Conservation (phyloP, 768 basidiomycete species). For the Rhodosporidiobolus sp. region DNA sequence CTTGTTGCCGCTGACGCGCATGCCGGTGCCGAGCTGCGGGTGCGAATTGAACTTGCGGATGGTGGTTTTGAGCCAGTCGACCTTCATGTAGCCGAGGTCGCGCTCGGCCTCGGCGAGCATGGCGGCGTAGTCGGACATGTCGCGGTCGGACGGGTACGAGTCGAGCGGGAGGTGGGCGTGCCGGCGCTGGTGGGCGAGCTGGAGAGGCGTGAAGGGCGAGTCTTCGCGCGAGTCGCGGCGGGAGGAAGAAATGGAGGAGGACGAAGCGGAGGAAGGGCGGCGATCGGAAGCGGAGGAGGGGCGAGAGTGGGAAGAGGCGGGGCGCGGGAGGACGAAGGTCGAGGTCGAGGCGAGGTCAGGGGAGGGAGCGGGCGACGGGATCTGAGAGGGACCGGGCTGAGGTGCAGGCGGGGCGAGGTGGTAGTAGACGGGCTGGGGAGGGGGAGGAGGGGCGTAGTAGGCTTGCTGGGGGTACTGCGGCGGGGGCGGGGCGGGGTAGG, state of each 20-base stretch:
- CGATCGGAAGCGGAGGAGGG: background rate
- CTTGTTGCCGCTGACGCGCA: constrained; percentile 30
- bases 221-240: background rate
- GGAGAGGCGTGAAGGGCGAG: background rate
- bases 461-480: too few species aligned
- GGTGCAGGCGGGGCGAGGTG: too few species aligned
- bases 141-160: background rate
- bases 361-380: background rate
- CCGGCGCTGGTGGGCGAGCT: background rate
- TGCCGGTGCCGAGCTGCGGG: background rate
- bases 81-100: constrained; percentile 15
- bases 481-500: background rate
- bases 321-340: too few species aligned
- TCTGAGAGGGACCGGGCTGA: background rate
- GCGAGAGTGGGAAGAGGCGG: background rate
- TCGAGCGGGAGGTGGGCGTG: too few species aligned
- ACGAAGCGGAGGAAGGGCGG: too few species aligned
- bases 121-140: background rate
- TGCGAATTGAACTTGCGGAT: constrained; percentile 25
- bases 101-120: background rate
- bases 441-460: too few species aligned
- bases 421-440: too few species aligned
- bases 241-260: too few species aligned
- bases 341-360: background rate
- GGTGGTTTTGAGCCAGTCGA: constrained; percentile 34